Conservation (phyloP, 2,329 filamentous ascomycete species). For the Dryadomyces sulphureus region DNA sequence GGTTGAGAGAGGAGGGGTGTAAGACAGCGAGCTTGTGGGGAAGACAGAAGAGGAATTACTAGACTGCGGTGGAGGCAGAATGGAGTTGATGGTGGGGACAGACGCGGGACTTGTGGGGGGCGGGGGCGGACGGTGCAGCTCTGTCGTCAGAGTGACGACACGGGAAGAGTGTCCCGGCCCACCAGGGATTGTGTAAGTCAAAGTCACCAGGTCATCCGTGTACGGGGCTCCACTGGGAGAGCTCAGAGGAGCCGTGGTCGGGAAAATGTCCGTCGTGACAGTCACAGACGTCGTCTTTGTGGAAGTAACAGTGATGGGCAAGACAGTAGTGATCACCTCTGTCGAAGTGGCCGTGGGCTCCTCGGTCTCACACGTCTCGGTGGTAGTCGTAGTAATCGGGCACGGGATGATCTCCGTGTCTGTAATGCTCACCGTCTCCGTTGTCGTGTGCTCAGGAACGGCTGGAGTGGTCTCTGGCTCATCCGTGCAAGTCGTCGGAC, state of each 20-base stretch:
- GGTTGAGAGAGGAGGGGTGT: background rate
- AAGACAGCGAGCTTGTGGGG: background rate
- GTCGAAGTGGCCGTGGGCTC: background rate
- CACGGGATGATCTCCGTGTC: background rate
- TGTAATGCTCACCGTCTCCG: background rate
- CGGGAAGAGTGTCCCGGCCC: background rate
- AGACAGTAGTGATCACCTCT: background rate
- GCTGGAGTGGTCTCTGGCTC: background rate
- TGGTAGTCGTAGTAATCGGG: background rate
- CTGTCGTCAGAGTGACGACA: conserved; percentile 7
- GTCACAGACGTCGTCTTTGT: conserved; percentile 4
- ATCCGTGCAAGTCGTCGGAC: background rate
- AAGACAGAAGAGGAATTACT: background rate
- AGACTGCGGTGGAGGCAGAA: background rate
- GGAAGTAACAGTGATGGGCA: conserved; percentile 2
- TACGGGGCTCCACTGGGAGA: background rate
- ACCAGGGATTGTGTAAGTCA: conserved; percentile 13
- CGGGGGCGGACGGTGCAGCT: background rate
- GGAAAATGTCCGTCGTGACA: background rate
- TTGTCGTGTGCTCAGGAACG: background rate
- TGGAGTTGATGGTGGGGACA: background rate
- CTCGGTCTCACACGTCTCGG: background rate
- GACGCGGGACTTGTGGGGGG: background rate
- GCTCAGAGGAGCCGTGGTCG: background rate
- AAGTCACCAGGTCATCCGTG: conserved; percentile 4